Conservation (phyloP, 306 rosid genomes). For the Lathyrus sativus region DNA sequence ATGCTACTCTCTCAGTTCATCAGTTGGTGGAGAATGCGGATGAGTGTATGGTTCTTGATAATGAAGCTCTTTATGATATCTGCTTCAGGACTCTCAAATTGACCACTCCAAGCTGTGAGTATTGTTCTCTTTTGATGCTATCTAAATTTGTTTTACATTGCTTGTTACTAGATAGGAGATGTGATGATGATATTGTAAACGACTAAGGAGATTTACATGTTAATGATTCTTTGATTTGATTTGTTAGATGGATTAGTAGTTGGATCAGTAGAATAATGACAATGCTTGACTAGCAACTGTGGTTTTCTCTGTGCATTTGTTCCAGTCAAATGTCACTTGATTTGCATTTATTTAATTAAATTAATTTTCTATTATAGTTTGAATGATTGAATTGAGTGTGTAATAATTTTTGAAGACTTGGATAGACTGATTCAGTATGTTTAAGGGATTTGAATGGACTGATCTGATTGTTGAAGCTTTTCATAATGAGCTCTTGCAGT, state of each 20-base stretch:
- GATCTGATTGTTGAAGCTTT: slow-evolving; percentile 10
- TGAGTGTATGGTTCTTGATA: slow-evolving; percentile 64
- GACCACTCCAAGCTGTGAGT: slow-evolving; percentile 66
- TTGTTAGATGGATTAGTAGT: background rate
- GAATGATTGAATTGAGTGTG: background rate
- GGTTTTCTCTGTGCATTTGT: background rate
- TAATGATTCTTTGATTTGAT: background rate
- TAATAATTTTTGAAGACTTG: background rate
- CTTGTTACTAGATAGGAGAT: background rate
- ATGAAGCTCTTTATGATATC: slow-evolving; percentile 61
- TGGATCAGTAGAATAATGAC: background rate
- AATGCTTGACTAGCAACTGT: no score
- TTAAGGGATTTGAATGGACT: background rate
- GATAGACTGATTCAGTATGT: background rate
- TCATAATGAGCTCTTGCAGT: background rate
- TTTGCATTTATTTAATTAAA: background rate
- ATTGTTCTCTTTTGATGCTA: background rate
- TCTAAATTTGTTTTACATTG: background rate
- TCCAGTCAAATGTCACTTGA: background rate
- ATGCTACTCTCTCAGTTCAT: slow-evolving; percentile 65
- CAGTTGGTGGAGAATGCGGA: slow-evolving; percentile 69
- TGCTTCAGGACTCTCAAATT: slow-evolving; percentile 63
- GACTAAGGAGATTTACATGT: background rate
- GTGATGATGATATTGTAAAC: background rate
- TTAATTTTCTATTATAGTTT: background rate